phyloP scores from a whole-genome alignment of 2,329 filamentous ascomycete species.

The Scedosporium dehoogii region DNA sequence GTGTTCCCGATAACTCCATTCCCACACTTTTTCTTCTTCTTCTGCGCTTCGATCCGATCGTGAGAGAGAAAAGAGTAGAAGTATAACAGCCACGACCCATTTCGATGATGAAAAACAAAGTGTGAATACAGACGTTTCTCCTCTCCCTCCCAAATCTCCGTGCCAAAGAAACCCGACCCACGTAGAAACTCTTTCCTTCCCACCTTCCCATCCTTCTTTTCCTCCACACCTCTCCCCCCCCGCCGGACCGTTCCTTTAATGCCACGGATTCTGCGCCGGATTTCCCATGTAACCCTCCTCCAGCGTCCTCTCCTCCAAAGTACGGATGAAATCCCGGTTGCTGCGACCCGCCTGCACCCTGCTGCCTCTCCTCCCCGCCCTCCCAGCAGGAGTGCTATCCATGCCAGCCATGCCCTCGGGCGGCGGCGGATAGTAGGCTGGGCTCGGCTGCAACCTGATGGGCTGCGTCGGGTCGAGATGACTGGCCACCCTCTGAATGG shows the following conservation, averaged over 20 bases:
- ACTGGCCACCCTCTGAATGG: conserved; percentile 89
- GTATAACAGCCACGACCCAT: conserved; percentile 5
- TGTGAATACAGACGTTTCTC: background rate
- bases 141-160: background rate
- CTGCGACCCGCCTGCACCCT: conserved; percentile 52
- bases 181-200: background rate
- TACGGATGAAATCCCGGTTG: conserved; percentile 87
- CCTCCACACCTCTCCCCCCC: background rate
- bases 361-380: conserved; percentile 65
- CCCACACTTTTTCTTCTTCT: background rate
- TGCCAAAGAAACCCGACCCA: background rate
- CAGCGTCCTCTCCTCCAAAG: conserved; percentile 83
- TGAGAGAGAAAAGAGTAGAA: conserved; percentile 8
- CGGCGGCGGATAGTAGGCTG: conserved; percentile 92
- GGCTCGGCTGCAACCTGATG: conserved; percentile 87
- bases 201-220: background rate
- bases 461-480: conserved; percentile 92
- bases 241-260: conserved; percentile 38
- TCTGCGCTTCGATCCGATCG: background rate
- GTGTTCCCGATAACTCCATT: background rate
- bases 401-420: conserved; percentile 67
- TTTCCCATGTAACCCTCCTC: conserved; percentile 81
- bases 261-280: conserved; percentile 49
- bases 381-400: conserved; percentile 41
- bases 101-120: background rate